Evolutionary conservation across 2,329 filamentous ascomycete genomes (phyloP), one percentile per base, ranked within the genome.

Genomic region (Clonostachys solani): DNA sequence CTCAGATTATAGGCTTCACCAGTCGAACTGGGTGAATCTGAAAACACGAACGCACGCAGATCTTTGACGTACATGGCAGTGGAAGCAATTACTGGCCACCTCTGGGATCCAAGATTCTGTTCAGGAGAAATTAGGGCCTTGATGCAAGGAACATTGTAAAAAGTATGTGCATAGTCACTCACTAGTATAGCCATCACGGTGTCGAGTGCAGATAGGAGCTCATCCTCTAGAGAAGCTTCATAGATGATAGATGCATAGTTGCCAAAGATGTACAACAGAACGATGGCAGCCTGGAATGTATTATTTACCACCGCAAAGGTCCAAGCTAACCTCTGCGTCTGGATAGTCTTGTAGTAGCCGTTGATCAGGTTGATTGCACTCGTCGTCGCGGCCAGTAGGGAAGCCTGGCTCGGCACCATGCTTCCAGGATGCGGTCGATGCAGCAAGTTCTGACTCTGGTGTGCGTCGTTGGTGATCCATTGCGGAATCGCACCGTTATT

Each of bases 301-400:
- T 35, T 34, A 33, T 45, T 45, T 9, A 35, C 43, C 10, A 36
- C 12, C 23, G 36, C 34, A 37, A 45, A 45, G 5, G 33, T 34
- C 33, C 23, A 17, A 13, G 38, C 16, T 8, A 38, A 19, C 8
- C 43, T 35, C 12, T 35, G 33, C 7, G 17, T 19, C 33, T 34
- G 33, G 12, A 38, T 35, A 19, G n/a, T 6, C 12, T 45, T 16
- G n/a, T 23, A 5, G 16, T 45, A 45, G 17, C 17, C 18, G 10
- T 34, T 29, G 33, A 44, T 19, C 80, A 45, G 33, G 6, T 12
- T 16, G 5, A 48, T 50, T 16, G 50, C 38, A 12, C 36, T 44
- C 2, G 16, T 40, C 4, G 36, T 46, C 2, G 49, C 48, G 13
- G 33, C 45, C 23, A 44, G 18, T 4, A 52, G 33, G 5, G 50